Evolutionary conservation across 495 filamentous ascomycete genomes (phyloP).

Genomic region (Trichoderma reesei): DNA sequence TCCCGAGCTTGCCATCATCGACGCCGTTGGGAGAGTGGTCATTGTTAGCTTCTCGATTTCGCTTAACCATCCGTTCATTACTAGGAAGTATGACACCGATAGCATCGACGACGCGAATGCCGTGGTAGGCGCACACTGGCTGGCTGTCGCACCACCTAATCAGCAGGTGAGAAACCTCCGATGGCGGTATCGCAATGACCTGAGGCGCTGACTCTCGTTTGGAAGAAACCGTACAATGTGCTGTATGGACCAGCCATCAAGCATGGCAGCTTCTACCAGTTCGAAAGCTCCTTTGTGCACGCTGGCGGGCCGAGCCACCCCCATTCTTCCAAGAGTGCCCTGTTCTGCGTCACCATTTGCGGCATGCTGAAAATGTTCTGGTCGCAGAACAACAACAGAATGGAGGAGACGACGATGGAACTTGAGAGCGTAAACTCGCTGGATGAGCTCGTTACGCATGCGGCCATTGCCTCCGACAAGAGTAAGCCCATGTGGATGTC

Average conservation of each 20-base stretch:
- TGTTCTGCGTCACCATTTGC: constrained; percentile 60
- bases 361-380: constrained; percentile 61
- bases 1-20: constrained; percentile 66
- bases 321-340: constrained; percentile 49
- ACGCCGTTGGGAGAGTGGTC: constrained; percentile 61
- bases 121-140: constrained; percentile 79
- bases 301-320: constrained; percentile 61
- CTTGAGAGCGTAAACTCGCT: constrained; percentile 59
- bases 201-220: background rate
- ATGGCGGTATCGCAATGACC: no score
- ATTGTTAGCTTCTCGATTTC: constrained; percentile 53
- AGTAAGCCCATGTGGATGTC: constrained; percentile 30
- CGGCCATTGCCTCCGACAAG: constrained; percentile 64
- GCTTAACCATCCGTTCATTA: constrained; percentile 53
- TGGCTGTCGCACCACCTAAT: constrained; percentile 36
- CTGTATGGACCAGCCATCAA: constrained; percentile 37
- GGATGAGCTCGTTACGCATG: constrained; percentile 68
- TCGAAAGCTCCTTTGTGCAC: constrained; percentile 38
- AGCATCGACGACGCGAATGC: constrained; percentile 59
- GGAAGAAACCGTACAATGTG: constrained; percentile 15
- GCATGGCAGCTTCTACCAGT: constrained; percentile 32
- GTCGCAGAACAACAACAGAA: constrained; percentile 54
- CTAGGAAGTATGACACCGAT: constrained; percentile 47
- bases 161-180: background rate
- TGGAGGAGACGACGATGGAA: constrained; percentile 56